Base-by-base conservation (phyloP, 768 basidiomycete genomes). In the Mycena floridula region DNA sequence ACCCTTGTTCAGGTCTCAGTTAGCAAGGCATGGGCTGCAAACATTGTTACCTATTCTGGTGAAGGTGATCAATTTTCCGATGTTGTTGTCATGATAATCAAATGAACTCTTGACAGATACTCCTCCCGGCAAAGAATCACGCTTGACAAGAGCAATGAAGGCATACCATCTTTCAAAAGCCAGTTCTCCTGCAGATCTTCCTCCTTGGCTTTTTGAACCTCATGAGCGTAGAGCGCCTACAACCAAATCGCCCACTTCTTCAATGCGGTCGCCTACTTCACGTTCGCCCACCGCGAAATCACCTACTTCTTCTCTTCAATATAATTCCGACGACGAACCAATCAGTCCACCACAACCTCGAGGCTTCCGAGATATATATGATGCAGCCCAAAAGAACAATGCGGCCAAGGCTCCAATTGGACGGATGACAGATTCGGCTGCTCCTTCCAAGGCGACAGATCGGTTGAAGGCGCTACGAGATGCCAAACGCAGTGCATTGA, bases 121-220 rank as follows among this genome's bases (percentile, higher is more conserved):
- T 23, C 75, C 73, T 3, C 66, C 69, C 8, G 80, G 79, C 22
- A 64, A 71, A 37, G 82, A 84, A 49, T 77, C 77, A 4, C 76
- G 76, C 26, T 68, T 85, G 25, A 73, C 72, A 4, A 71, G 71
- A n/a, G 77, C 76, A 4, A 76, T 85, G 78, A 82, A 81, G 55
- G 74, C 77, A 1, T 85, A 84, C 56, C 76, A 85, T 52, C 68
- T 82, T 39, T 71, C 70, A 22, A 79, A 81, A 57, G 81, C 81
- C 18, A 69, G 69, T 21, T 64, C 70, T 27, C 75, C 73, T 8
- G 53, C 69, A 23, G 81, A 84, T 54, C 69, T 85, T 16, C 82
- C 84, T 8, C 62, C 68, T 7, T 85, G 82, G 83, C 68, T 86
- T 15, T 84, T 85, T 46, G 72, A 72, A 36, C 77, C 73, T 44